phyloP scores from a whole-genome alignment of 495 filamentous ascomycete species.

The Halenospora varia region DNA sequence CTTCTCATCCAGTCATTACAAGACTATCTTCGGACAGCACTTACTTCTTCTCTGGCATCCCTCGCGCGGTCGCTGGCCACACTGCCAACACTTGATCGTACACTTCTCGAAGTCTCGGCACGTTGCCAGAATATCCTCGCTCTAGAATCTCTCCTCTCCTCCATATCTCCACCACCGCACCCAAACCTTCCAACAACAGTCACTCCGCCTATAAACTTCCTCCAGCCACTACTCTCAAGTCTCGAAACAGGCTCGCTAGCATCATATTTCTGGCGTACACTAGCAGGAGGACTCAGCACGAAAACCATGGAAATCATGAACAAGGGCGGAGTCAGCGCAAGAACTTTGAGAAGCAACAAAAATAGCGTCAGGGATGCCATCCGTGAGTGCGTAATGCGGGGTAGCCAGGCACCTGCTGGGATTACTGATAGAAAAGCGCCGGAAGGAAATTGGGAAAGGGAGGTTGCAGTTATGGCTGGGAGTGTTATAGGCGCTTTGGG shows the following conservation, averaged over 20 bases:
- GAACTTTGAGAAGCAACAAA: constrained; percentile 72
- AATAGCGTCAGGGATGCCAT: constrained; percentile 74
- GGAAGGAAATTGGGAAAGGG: constrained; percentile 72
- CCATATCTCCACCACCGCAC: constrained; percentile 60
- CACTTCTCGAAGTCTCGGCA: constrained; percentile 74
- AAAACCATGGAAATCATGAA: constrained; percentile 79
- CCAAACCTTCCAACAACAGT: constrained; percentile 46
- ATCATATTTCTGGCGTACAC: constrained; percentile 86
- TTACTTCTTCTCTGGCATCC: constrained; percentile 69
- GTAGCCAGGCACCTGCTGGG: constrained; percentile 49
- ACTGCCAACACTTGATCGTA: constrained; percentile 76
- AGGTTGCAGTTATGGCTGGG: constrained; percentile 93
- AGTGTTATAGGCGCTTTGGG: constrained; percentile 47
- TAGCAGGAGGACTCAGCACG: constrained; percentile 71
- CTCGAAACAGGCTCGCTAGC: constrained; percentile 85
- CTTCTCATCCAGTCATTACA: constrained; percentile 75
- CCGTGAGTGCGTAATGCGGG: constrained; percentile 75
- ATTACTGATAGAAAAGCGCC: constrained; percentile 33
- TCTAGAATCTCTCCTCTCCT: constrained; percentile 72
- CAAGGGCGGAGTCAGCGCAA: constrained; percentile 76
- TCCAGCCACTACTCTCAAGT: constrained; percentile 67
- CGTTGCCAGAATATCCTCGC: constrained; percentile 89
- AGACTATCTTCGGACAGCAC: constrained; percentile 67
- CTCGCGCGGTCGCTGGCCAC: constrained; percentile 71
- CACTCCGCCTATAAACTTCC: constrained; percentile 48